phyloP scores from a whole-genome alignment of 192 early-diverging fungal species.

The Thoreauomyces humboldtii region DNA sequence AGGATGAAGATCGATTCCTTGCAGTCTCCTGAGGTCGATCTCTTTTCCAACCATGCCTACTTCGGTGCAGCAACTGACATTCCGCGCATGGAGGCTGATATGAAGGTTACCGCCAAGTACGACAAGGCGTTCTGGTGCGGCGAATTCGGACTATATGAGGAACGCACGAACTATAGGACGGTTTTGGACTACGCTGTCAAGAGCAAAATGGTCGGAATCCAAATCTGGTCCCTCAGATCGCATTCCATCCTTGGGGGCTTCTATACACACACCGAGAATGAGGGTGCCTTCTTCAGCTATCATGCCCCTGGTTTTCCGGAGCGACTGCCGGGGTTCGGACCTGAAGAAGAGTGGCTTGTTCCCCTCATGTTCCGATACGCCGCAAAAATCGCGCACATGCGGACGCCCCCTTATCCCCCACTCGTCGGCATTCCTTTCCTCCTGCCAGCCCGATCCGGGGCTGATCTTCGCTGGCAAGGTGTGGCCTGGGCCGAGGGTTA shows the following conservation, averaged over 20 bases:
- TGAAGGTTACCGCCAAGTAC: neutral
- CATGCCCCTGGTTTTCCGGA: slow-evolving; percentile 34
- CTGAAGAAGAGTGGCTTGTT: slow-evolving; percentile 6
- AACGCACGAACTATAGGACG: neutral
- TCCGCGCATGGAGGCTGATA: neutral
- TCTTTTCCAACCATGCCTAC: slow-evolving; percentile 10
- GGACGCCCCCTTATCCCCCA: neutral
- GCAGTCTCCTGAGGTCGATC: neutral
- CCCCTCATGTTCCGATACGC: neutral
- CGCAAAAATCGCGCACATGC: neutral
- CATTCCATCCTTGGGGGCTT: slow-evolving; percentile 29
- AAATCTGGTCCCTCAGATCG: slow-evolving; percentile 27
- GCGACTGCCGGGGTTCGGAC: slow-evolving; percentile 2
- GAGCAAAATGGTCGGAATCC: slow-evolving; percentile 1
- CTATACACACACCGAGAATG: slow-evolving; percentile 32
- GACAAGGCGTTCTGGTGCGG: slow-evolving; percentile 30
- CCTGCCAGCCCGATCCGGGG: neutral
- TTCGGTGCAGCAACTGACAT: neutral
- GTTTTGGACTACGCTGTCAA: neutral
- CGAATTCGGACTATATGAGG: slow-evolving; percentile 23
- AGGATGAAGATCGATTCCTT: slow-evolving; percentile 22
- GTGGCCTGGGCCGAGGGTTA: slow-evolving; percentile 8
- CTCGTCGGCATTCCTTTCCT: neutral
- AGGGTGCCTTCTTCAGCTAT: slow-evolving; percentile 4
- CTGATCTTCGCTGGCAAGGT: slow-evolving; percentile 5